phyloP scores from a whole-genome alignment of 495 filamentous ascomycete genomes.

The Staphylotrichum tortipilum region DNA sequence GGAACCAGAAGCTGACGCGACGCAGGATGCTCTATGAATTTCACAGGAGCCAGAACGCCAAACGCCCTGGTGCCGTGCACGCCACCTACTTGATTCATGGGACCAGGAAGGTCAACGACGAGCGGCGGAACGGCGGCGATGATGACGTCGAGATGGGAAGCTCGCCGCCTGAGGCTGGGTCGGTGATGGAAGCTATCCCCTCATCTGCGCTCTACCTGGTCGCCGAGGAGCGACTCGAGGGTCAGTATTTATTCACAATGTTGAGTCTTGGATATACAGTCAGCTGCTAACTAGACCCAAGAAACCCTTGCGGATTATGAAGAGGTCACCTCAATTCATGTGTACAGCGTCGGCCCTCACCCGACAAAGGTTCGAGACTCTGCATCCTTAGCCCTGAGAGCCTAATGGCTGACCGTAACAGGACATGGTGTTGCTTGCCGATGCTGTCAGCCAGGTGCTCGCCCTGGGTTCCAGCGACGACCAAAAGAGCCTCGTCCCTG shows the following conservation, averaged over 20 bases:
- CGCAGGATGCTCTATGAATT: conserved; percentile 86
- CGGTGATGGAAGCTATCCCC: conserved; percentile 32
- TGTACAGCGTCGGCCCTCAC: conserved; percentile 76
- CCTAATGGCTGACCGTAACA: conserved; percentile 9
- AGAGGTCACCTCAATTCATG: conserved; percentile 64
- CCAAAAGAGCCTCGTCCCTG: conserved; percentile 19
- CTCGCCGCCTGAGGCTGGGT: conserved; percentile 52
- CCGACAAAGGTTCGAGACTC: conserved; percentile 47
- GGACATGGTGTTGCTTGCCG: conserved; percentile 66
- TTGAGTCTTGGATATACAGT: neutral
- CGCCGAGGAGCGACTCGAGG: conserved; percentile 70
- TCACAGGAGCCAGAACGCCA: conserved; percentile 66
- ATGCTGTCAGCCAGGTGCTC: conserved; percentile 58
- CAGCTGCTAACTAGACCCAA: conserved; percentile 27
- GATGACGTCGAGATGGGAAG: conserved; percentile 70
- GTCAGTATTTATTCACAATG: conserved; percentile 41
- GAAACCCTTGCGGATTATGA: conserved; percentile 61
- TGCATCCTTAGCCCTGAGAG: neutral
- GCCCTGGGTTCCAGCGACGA: conserved; percentile 14
- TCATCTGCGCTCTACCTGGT: conserved; percentile 59
- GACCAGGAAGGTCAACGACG: conserved; percentile 24
- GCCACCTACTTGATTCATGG: conserved; percentile 86
- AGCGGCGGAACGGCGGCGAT: conserved; percentile 36
- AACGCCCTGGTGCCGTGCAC: conserved; percentile 63
- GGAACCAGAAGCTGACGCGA: conserved; percentile 1